These are phyloP conservation scores for Lyophyllum atratum DNA, from an alignment of 768 basidiomycete genomes.

Conservation along the genomic window DNA sequence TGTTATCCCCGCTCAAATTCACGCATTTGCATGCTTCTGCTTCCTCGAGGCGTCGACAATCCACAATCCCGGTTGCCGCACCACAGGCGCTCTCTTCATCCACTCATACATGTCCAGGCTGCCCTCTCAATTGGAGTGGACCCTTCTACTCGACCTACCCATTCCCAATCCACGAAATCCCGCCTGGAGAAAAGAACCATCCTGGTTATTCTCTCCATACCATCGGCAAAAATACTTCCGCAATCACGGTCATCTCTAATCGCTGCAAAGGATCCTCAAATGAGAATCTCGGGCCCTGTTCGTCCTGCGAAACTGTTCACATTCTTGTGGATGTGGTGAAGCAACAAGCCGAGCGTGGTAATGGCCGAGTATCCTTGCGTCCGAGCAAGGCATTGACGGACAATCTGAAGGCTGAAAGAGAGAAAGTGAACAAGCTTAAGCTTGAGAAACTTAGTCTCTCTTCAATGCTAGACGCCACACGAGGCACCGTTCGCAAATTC, in stretches of 20 bases:
- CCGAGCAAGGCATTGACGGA: not conserved
- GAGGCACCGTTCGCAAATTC: not conserved
- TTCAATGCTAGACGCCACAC: not conserved
- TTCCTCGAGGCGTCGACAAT: not conserved
- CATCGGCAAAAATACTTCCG: not conserved
- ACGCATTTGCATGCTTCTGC: not conserved
- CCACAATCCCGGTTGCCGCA: not conserved
- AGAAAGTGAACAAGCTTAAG: not conserved
- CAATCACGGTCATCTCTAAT: not conserved
- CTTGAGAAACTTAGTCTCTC: not conserved
- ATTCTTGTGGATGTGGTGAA: not conserved
- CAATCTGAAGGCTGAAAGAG: not conserved
- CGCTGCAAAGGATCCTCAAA: not conserved
- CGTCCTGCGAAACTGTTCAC: not conserved
- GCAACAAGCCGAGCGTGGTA: not conserved
- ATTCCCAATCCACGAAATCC: not conserved
- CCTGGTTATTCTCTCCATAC: not conserved
- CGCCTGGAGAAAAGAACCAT: not conserved
- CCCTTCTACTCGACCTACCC: not conserved
- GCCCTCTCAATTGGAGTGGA: not conserved
- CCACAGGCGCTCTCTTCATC: not conserved
- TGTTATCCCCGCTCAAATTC: not conserved
- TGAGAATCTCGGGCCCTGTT: not conserved
- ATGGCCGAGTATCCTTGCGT: not conserved
- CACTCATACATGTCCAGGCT: not conserved